These are phyloP conservation scores for Phytomonas francai DNA, from an alignment of 208 protist genomes.

Conservation along the genomic window DNA sequence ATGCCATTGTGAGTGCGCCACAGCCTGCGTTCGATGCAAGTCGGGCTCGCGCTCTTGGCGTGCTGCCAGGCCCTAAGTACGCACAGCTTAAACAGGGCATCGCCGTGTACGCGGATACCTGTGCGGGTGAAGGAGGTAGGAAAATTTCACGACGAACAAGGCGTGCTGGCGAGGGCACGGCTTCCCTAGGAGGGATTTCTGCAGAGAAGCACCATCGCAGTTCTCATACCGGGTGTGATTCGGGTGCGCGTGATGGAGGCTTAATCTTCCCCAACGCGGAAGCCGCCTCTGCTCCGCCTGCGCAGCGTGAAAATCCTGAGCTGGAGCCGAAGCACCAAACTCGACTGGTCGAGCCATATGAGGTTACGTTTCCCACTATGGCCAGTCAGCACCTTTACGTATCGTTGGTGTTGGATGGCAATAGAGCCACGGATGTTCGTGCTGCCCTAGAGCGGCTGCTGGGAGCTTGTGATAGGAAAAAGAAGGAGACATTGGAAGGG, in stretches of 20 bases:
- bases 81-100: conserved; percentile 55
- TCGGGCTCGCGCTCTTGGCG: conserved; percentile 45
- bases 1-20: conserved; percentile 54
- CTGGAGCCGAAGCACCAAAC: no score
- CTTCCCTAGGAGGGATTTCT: neutral
- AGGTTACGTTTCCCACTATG: conserved; percentile 47
- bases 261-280: no score
- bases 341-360: conserved; percentile 30
- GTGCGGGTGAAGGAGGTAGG: neutral
- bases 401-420: conserved; percentile 69
- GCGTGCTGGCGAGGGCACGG: neutral
- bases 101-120: conserved; percentile 24
- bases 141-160: neutral
- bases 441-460: conserved; percentile 32
- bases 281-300: no score
- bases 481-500: neutral
- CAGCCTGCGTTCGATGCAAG: conserved; percentile 35
- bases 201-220: neutral
- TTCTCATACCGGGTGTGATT: no score
- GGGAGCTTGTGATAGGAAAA: conserved; percentile 7
- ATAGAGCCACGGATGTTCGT: conserved; percentile 33
- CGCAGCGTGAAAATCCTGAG: no score
- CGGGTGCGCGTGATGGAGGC: no score
- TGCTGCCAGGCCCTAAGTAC: conserved; percentile 60
- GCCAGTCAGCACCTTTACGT: conserved; percentile 49